These are phyloP conservation scores for Botrytis fabae DNA, from an alignment of 2,329 filamentous ascomycete species.

Conservation along the genomic window DNA sequence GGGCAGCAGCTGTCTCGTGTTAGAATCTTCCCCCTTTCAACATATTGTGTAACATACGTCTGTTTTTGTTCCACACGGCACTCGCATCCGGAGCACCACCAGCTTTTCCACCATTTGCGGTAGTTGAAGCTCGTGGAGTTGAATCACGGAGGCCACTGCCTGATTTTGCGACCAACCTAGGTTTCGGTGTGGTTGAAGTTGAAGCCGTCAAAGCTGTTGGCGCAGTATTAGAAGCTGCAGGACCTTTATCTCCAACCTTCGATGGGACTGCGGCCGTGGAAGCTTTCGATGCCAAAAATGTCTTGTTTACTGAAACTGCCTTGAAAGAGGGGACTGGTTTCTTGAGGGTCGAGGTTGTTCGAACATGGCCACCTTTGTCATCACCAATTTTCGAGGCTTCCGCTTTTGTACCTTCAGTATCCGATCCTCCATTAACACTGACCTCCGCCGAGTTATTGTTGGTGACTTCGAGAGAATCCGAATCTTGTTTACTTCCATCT, in stretches of 20 bases:
- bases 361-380: slow-evolving; percentile 59
- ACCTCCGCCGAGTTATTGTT: slow-evolving; percentile 62
- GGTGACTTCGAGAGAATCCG: slow-evolving; percentile 58
- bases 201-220: slow-evolving; percentile 44
- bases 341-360: slow-evolving; percentile 62
- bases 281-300: slow-evolving; percentile 74
- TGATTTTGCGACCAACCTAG: slow-evolving; percentile 74
- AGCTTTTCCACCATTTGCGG: slow-evolving; percentile 57
- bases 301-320: slow-evolving; percentile 81
- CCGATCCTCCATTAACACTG: slow-evolving; percentile 72
- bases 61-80: slow-evolving; percentile 87
- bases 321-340: slow-evolving; percentile 75
- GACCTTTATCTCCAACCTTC: slow-evolving; percentile 54
- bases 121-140: slow-evolving; percentile 46
- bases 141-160: slow-evolving; percentile 60
- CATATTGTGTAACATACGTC: slow-evolving; percentile 57
- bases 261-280: slow-evolving; percentile 47
- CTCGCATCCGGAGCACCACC: slow-evolving; percentile 66
- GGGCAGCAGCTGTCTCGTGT: slow-evolving; percentile 53
- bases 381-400: slow-evolving; percentile 55
- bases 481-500: slow-evolving; percentile 57
- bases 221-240: slow-evolving; percentile 15
- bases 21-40: slow-evolving; percentile 31
- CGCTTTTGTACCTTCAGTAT: slow-evolving; percentile 68
- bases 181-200: slow-evolving; percentile 56